Conservation (phyloP, 257 asterid genomes). For the Solanum pennellii region DNA sequence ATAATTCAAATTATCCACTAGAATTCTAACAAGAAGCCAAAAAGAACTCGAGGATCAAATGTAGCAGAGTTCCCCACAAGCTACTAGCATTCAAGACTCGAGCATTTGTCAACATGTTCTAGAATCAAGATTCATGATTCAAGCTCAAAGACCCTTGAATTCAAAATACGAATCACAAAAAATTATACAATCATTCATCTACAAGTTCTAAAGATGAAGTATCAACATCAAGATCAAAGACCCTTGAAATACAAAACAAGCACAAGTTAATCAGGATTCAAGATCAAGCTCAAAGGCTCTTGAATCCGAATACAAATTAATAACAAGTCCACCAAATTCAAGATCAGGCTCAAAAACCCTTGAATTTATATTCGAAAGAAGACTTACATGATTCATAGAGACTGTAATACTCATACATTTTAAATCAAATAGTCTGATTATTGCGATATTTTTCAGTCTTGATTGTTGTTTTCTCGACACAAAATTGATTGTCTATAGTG, state of each 20-base stretch:
- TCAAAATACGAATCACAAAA: background rate
- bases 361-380: too few relatives aligned
- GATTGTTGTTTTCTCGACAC: too few relatives aligned
- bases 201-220: background rate
- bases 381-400: too few relatives aligned
- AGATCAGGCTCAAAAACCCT: too few relatives aligned
- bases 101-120: background rate
- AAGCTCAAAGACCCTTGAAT: background rate
- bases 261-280: background rate
- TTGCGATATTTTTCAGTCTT: too few relatives aligned
- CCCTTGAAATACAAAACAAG: background rate
- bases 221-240: background rate
- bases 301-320: background rate
- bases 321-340: background rate
- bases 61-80: background rate
- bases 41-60: background rate
- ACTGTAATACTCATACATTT: too few relatives aligned
- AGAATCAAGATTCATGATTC: background rate
- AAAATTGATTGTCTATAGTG: too few relatives aligned
- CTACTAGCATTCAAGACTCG: background rate
- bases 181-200: background rate
- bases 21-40: background rate
- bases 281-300: background rate
- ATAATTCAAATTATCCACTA: background rate
- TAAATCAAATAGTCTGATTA: too few relatives aligned